These are phyloP conservation scores for Cryptococcus hybrid DNA, from an alignment of 1,284 basidiomycete genomes.

Conservation along the genomic window DNA sequence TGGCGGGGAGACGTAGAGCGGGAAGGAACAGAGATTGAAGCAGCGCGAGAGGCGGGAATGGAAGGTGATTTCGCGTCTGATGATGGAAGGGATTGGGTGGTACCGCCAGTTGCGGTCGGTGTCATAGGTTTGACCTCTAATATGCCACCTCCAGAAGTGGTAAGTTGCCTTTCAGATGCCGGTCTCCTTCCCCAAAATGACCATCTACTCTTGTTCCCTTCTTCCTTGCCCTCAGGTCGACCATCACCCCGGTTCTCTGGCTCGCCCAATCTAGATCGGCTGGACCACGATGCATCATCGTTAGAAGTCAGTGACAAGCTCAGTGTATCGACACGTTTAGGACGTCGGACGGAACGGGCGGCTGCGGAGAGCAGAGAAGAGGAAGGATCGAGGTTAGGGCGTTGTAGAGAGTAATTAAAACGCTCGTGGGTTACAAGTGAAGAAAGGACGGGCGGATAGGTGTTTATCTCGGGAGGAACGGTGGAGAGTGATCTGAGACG, in stretches of 20 bases:
- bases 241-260: constrained; percentile 21
- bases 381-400: constrained; percentile 36
- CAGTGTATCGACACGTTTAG: constrained; percentile 16
- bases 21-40: constrained; percentile 7
- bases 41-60: constrained; percentile 8
- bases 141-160: constrained; percentile 46
- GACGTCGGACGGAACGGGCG: constrained; percentile 9
- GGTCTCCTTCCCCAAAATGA: constrained; percentile 44
- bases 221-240: constrained; percentile 4
- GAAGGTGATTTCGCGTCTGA: constrained; percentile 3
- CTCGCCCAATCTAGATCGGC: constrained; percentile 43
- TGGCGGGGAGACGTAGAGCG: constrained; percentile 11
- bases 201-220: constrained; percentile 29
- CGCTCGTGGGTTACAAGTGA: constrained; percentile 37
- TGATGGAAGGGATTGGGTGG: constrained; percentile 5
- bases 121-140: constrained; percentile 40
- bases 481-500: constrained; percentile 24
- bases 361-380: constrained; percentile 39
- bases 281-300: constrained; percentile 30
- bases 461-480: constrained; percentile 37
- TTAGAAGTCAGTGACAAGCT: constrained; percentile 4
- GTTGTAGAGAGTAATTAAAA: constrained; percentile 34
- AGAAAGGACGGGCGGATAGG: constrained; percentile 38
- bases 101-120: constrained; percentile 4
- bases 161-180: constrained; percentile 30